Evolutionary conservation across 2,329 filamentous ascomycete genomes (phyloP), one percentile per base, ranked within the genome.

Genomic region (Trichothecium sympodiale): DNA sequence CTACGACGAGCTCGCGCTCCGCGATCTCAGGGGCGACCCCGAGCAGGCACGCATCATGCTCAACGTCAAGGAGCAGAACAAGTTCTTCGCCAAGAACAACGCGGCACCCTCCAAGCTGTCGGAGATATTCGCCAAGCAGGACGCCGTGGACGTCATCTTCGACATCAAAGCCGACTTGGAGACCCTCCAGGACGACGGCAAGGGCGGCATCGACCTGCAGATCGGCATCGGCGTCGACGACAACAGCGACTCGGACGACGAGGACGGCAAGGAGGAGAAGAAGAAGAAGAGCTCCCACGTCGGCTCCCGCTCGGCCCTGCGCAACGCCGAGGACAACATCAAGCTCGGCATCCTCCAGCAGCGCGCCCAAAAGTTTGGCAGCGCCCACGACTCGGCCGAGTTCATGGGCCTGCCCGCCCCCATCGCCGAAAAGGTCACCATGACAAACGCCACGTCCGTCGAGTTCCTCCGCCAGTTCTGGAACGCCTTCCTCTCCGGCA

Each of bases 401-500:
- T 70, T 59, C 45, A 82, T 68, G 76, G 64, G 67, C 17, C 48
- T 64, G 3, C 63, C 79, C 4, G 50, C 61, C 2, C 65, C 71
- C 2, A 62, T 82, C 15, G 63, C 73, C 4, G 67, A 77, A 30
- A 73, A 73, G 37, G 77, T 74, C 45, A 61, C 60, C 29, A 57
- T 77, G 37, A 94, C 89, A 0, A 87, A 96, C 54, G 88, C 88
- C 36, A 98, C 91, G 0, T 93, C 86, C 0, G 81, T 84, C 27
- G 91, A 98, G 52, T 98, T 96, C 50, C 65, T 98, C n/a, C 84
- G 89, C 48, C 93, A 96, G 56, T 98, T 98, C 63, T 98, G 89
- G 89, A 73, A 76, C 25, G 78, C 88, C 0, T 98, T 94, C 51
- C 69, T 94, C 17, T 95, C 88, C 0, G 89, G 88, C 12, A 85